These are phyloP conservation scores for Chiua virens DNA, from an alignment of 768 basidiomycete species.

Conservation along the genomic window DNA sequence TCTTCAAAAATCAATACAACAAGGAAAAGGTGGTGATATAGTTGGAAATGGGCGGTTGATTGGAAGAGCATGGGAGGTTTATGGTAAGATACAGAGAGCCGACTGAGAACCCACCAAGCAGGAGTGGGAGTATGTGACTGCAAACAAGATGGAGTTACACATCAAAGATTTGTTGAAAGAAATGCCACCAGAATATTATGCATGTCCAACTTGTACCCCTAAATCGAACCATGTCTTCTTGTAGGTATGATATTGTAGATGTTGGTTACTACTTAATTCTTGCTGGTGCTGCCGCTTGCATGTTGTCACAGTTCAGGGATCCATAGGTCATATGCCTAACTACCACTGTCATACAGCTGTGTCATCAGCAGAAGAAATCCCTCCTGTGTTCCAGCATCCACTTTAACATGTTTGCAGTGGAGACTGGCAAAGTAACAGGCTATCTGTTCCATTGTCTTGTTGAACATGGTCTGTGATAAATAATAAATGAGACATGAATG, in stretches of 20 bases:
- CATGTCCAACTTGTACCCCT: neutral
- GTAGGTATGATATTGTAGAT: neutral
- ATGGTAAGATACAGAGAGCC: neutral
- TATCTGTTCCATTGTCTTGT: neutral
- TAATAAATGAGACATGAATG: neutral
- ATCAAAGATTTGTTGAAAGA: too few relatives aligned
- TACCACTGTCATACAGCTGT: neutral
- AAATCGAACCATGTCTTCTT: neutral
- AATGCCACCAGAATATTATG: neutral
- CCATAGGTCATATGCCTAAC: too few relatives aligned
- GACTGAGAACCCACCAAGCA: neutral
- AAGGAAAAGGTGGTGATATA: neutral
- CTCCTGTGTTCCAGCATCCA: neutral
- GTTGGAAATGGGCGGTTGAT: neutral
- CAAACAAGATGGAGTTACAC: rapidly evolving
- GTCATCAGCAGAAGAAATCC: neutral
- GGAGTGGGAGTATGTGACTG: neutral
- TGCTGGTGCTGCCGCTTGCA: too few relatives aligned
- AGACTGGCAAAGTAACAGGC: neutral
- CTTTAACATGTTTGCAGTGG: neutral
- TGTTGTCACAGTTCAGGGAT: too few relatives aligned
- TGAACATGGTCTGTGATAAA: neutral
- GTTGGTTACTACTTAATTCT: neutral
- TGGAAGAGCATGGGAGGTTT: neutral
- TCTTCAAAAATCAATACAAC: neutral